Evolutionary conservation across 116 monocot genomes (phyloP).

Genomic region (Cymodocea nodosa): DNA sequence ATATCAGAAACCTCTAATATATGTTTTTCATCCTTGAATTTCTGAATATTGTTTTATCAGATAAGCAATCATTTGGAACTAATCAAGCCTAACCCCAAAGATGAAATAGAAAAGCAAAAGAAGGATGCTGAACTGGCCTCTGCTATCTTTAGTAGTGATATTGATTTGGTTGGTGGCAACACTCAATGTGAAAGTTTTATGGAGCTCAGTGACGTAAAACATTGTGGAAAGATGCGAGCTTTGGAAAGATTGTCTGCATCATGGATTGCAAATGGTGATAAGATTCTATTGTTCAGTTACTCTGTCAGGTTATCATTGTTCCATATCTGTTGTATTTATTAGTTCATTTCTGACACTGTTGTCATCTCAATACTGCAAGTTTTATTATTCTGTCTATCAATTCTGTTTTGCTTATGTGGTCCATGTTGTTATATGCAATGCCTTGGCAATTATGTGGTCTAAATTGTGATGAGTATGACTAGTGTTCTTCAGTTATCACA

Average conservation of each 20-base stretch:
- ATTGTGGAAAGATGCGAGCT: conserved; percentile 95
- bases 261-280: conserved; percentile 71
- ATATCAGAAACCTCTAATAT: not conserved
- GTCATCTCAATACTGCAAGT: no score
- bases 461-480: no score
- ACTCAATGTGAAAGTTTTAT: conserved; percentile 74
- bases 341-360: not conserved
- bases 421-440: no score
- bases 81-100: conserved; percentile 89
- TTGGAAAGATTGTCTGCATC: conserved; percentile 48
- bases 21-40: conserved; percentile 5
- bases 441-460: no score
- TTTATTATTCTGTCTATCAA: no score
- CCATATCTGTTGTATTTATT: not conserved
- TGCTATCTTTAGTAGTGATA: conserved; percentile 58
- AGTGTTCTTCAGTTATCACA: no score
- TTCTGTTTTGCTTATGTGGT: no score
- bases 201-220: conserved; percentile 87
- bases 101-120: conserved; percentile 84
- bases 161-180: conserved; percentile 65
- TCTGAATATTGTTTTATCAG: conserved; percentile 15
- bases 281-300: conserved; percentile 92
- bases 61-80: conserved; percentile 96
- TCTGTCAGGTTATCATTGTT: conserved; percentile 65
- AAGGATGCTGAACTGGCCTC: conserved; percentile 90